Evolutionary conservation across 129 eudicot genomes (phyloP), one percentile per base, ranked within the genome.

Genomic region (Flaveria ramosissima): DNA sequence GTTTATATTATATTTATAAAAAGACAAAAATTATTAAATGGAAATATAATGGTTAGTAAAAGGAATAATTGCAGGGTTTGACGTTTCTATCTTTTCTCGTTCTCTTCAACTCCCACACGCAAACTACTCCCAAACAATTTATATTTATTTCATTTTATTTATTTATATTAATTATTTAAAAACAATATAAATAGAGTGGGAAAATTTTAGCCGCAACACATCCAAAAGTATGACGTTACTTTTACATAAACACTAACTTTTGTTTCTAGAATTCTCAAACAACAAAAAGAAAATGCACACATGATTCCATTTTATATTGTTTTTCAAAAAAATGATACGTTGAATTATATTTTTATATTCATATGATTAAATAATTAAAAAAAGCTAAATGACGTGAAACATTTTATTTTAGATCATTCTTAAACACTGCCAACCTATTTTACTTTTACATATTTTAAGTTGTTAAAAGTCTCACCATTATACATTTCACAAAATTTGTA

Each of bases 61-160:
- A 15, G 21, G 73, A 79, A 87, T 84, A 76, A 85, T 85, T 78
- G 83, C 78, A 78, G 81, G 80, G 86, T 83, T 85, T 88, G 88
- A 85, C 89, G 89, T 88, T 85, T 82, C 83, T 77, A 41, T 82
- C 77, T 83, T 80, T 47, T 71, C 72, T 74, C 78, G 73, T 72
- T 30, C 81, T 78, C 73, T 83, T 81, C 78, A 66, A 85, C 82
- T 67, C 87, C 84, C 92, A 83, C 92, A 89, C 92, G 96, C 92
- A 87, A 89, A 66, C 89, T 72, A 78, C 85, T 86, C 85, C 72
- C 80, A 81, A 82, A 78, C 67, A 74, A 27, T 30, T 47, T 30
- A 8, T 73, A 9, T 66, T 51, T 71, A 2, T 12, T 70, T 57
- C 12, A 12, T 3, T 17, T 20, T 56, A 48, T 70, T 13, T 27